Conservation (phyloP, 2,329 filamentous ascomycete species). For the Ophiostoma montium region DNA sequence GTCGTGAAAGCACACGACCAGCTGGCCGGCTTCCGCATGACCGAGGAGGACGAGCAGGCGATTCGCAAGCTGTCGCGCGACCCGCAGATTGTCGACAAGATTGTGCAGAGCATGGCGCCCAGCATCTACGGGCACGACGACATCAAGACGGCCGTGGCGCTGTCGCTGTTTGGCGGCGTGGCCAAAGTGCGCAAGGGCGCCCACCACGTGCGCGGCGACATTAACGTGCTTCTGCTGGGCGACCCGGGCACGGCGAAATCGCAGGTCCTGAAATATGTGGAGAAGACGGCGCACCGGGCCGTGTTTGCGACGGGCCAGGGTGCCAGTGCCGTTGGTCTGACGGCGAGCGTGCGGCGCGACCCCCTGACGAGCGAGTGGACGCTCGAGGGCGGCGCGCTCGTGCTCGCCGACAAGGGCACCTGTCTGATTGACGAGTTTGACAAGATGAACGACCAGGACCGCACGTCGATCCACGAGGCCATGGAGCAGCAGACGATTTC, state of each 20-base stretch:
- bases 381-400: conserved; percentile 84
- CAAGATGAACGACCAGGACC: conserved; percentile 99
- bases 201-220: conserved; percentile 88
- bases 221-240: conserved; percentile 91
- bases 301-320: conserved; percentile 97
- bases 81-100: conserved; percentile 81
- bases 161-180: conserved; percentile 90
- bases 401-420: conserved; percentile 86
- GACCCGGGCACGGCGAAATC: conserved; percentile 98
- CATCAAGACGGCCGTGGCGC: conserved; percentile 90
- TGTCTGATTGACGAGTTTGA: conserved; percentile 98
- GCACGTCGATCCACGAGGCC: conserved; percentile 96
- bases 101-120: conserved; percentile 84
- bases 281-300: conserved; percentile 91
- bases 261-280: conserved; percentile 91
- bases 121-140: conserved; percentile 96
- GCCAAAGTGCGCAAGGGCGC: conserved; percentile 80
- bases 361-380: conserved; percentile 96
- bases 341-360: conserved; percentile 88
- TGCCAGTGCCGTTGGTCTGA: conserved; percentile 93
- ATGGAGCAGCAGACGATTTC: conserved; percentile 99
- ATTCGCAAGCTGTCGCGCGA: conserved; percentile 83
- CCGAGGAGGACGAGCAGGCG: conserved; percentile 83
- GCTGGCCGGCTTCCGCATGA: conserved; percentile 88
- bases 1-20: conserved; percentile 95